A percentile compares a stretch with the other conserved stretches of the same genome.
Evolutionary conservation across 2,329 filamentous ascomycete species (phyloP).

Genomic region (Fusarium nurragi): DNA sequence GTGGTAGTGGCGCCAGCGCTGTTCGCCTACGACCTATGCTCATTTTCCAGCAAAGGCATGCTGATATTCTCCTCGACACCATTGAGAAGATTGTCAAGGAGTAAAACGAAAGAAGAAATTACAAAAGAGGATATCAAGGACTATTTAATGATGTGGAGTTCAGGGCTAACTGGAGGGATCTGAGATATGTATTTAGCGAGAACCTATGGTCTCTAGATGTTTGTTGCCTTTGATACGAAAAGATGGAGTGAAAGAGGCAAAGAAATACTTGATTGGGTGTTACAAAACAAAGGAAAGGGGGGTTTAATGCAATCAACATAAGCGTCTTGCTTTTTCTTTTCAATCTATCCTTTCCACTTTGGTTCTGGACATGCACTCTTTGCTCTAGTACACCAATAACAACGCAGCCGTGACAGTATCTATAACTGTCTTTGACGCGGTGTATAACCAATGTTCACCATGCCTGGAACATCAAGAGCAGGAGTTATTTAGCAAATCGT

Average conservation of each 20-base stretch:
- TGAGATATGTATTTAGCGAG: constrained; percentile 13
- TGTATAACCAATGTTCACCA: too few species aligned
- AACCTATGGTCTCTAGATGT: background rate
- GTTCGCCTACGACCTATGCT: constrained; percentile 89
- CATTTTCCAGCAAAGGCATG: constrained; percentile 91
- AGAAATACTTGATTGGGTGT: background rate
- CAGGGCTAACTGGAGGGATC: constrained; percentile 7
- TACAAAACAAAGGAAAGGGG: background rate
- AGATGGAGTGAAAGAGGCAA: background rate
- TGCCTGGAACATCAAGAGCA: too few species aligned
- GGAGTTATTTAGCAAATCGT: background rate
- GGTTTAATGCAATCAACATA: constrained; percentile 9
- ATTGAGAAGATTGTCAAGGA: constrained; percentile 77
- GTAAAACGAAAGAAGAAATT: constrained; percentile 29
- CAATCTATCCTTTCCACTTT: background rate
- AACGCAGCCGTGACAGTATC: too few species aligned
- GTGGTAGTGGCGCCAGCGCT: constrained; percentile 78
- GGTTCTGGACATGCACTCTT: background rate
- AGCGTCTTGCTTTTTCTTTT: constrained; percentile 4
- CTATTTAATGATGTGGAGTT: constrained; percentile 21
- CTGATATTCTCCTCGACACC: constrained; percentile 81
- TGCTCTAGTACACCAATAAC: background rate
- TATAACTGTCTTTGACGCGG: too few species aligned
- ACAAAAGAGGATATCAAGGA: background rate
- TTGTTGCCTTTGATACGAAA: background rate